A percentile compares a stretch with the other conserved stretches of the same genome.
Evolutionary conservation across 2,329 filamentous ascomycete genomes (phyloP).

Genomic region (Fulvia fulva): DNA sequence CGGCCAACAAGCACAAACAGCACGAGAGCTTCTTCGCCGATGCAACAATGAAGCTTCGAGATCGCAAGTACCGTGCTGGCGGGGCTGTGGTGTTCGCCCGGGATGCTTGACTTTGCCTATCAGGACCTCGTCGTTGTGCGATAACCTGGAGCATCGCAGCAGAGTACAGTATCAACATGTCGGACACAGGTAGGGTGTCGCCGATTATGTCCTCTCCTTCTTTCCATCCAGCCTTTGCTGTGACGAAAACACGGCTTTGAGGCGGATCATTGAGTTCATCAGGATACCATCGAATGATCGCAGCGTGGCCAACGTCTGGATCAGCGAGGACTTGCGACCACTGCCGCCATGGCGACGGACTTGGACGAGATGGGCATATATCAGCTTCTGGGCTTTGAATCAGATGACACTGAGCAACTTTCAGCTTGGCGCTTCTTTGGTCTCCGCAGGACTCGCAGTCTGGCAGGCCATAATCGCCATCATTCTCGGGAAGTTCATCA

Average conservation of each 20-base stretch:
- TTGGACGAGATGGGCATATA: conserved; percentile 37
- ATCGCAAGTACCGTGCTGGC: neutral
- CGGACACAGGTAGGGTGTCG: neutral
- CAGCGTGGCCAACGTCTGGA: conserved; percentile 33
- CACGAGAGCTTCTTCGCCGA: neutral
- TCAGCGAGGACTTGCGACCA: conserved; percentile 41
- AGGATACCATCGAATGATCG: conserved; percentile 23
- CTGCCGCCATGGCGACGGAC: conserved; percentile 38
- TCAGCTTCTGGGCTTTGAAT: conserved; percentile 41
- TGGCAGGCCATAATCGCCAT: conserved; percentile 42
- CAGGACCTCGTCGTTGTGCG: neutral
- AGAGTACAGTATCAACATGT: neutral
- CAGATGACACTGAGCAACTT: conserved; percentile 37
- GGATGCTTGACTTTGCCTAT: neutral
- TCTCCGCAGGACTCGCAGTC: conserved; percentile 38
- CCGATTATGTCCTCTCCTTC: neutral
- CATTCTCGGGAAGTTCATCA: conserved; percentile 46
- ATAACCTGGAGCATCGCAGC: neutral
- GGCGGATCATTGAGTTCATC: conserved; percentile 16
- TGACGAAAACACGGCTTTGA: neutral
- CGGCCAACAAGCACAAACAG: neutral
- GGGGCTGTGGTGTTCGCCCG: neutral
- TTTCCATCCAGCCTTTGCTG: neutral
- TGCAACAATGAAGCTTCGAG: neutral
- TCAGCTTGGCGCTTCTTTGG: conserved; percentile 36